Base-by-base conservation (phyloP, 78 protist genomes). In the Speleostelium caveatum region DNA sequence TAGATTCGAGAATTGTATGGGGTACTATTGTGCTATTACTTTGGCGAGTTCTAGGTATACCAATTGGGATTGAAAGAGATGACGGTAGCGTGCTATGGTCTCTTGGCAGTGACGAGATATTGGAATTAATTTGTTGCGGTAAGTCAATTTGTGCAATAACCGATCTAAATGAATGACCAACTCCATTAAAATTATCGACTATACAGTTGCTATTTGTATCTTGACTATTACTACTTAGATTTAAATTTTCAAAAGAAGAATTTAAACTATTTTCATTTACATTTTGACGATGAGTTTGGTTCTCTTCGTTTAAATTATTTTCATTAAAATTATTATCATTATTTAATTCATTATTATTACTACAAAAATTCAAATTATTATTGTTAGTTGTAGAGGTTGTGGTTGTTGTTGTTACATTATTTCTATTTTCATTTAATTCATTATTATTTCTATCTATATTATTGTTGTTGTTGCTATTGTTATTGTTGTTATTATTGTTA, bases 101-200 rank as follows among this genome's bases (percentile, higher is more conserved):
- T 14, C 53, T 45, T 45, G 53, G 6, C 53, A 45, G 53, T 14
- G n/a, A n/a, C 32, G 39, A 22, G 19, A 35, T 65, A 21, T 35
- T 36, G 1, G 53, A 35, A 2, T 35, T 3, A 35, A 21, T 17
- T 19, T 73, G 61, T 68, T 68, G 75, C 0, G 75, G 75, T 42
- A 77, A 69, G 35, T 77, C 87, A 58, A 77, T 63, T 36, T 77
- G 87, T 22, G 87, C 87, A 19, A 77, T 77, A 30, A 63, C 33
- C 26, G 87, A 38, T 77, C 87, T 49, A 30, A 77, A 35, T 19
- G 74, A 30, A 62, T 75, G 32, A 30, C 32, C 41, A 32, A 32
- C 68, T 53, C 42, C 39, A 72, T 72, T 72, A 55, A 35, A 35
- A 30, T 56, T 73, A 58, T 58, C 38, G 35, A 32, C 32, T 17